Conservation (phyloP, 2,329 filamentous ascomycete genomes). For the Xylaria sp. region DNA sequence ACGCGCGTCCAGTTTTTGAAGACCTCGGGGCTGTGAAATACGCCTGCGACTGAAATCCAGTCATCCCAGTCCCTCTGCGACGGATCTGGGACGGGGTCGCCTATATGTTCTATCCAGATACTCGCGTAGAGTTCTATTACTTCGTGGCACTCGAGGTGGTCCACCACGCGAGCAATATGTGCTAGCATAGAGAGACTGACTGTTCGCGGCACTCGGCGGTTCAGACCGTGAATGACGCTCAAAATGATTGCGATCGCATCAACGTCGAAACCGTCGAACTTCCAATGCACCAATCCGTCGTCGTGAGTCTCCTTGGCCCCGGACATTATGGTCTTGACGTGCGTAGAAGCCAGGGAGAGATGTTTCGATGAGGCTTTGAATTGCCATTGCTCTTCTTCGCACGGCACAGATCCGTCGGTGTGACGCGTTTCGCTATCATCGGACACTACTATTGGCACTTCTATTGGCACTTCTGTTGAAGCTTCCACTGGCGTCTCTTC, state of each 20-base stretch:
- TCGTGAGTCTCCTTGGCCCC: constrained; percentile 15
- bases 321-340: constrained; percentile 18
- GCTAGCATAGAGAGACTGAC: constrained; percentile 14
- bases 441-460: neutral
- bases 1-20: constrained; percentile 19
- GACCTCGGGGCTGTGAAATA: constrained; percentile 6
- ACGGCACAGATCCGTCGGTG: neutral
- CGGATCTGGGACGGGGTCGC: neutral
- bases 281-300: constrained; percentile 13
- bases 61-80: constrained; percentile 12
- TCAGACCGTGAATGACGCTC: constrained; percentile 18
- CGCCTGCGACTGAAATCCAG: constrained; percentile 18
- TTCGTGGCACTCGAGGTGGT: constrained; percentile 21
- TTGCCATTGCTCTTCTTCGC: constrained; percentile 3
- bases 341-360: constrained; percentile 13
- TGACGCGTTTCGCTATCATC: neutral
- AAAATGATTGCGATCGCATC: constrained; percentile 10
- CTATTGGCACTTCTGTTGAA: neutral
- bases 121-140: constrained; percentile 23
- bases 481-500: neutral
- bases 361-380: constrained; percentile 24
- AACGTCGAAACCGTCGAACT: constrained; percentile 11
- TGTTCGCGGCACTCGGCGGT: constrained; percentile 14
- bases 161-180: constrained; percentile 12
- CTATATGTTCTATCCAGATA: constrained; percentile 10